Conservation (phyloP, 1,139 yeast genomes). For the Diutina mesorugosa region DNA sequence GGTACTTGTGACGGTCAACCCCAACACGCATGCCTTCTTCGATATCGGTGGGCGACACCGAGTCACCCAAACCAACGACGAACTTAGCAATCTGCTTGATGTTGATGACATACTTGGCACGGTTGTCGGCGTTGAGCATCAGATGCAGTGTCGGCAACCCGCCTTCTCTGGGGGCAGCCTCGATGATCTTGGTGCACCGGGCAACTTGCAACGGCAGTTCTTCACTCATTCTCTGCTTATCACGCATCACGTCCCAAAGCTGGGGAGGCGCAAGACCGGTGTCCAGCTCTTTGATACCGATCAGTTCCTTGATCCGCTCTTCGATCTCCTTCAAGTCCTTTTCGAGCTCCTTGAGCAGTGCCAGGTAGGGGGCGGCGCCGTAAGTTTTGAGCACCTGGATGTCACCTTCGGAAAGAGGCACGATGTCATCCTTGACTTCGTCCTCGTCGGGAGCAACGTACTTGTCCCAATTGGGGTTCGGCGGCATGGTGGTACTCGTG, state of each 20-base stretch:
- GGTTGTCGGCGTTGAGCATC: slow-evolving; percentile 57
- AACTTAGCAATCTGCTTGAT: slow-evolving; percentile 97
- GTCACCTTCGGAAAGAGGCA: slow-evolving; percentile 89
- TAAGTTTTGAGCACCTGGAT: slow-evolving; percentile 93
- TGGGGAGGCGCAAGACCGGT: slow-evolving; percentile 94
- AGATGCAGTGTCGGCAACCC: slow-evolving; percentile 9
- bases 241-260: slow-evolving; percentile 96
- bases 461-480: slow-evolving; percentile 95
- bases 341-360: slow-evolving; percentile 67
- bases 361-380: slow-evolving; percentile 94
- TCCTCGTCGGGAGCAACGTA: slow-evolving; percentile 75
- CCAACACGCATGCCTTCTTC: slow-evolving; percentile 99
- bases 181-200: slow-evolving; percentile 93
- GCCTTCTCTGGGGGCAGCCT: slow-evolving; percentile 26
- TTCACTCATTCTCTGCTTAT: slow-evolving; percentile 81
- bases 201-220: slow-evolving; percentile 98
- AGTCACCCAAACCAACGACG: slow-evolving; percentile 91
- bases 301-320: slow-evolving; percentile 79
- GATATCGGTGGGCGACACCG: slow-evolving; percentile 95
- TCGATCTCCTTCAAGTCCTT: slow-evolving; percentile 77
- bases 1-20: slow-evolving; percentile 93
- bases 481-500: slow-evolving; percentile 38
- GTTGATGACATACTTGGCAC: slow-evolving; percentile 87
- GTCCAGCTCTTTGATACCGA: slow-evolving; percentile 89
- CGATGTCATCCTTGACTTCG: slow-evolving; percentile 54